Evolutionary conservation across 2,329 filamentous ascomycete genomes (phyloP), one percentile per base, ranked within the genome.

Genomic region (Xylariaceae sp.): DNA sequence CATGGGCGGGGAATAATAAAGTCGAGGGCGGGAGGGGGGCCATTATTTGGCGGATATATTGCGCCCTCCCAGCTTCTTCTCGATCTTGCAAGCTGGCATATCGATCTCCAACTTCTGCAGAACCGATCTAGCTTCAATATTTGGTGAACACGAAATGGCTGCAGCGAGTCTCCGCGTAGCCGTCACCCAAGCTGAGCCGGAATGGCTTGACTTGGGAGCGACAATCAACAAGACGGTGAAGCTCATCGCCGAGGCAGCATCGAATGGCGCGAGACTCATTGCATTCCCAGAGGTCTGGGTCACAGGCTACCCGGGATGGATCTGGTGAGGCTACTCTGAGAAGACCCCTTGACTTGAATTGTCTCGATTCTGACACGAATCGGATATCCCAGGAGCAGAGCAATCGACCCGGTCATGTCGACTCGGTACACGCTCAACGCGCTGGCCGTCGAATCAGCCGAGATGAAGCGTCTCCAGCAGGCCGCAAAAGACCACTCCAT

Each of bases 171-270:
- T 72, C 55, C 66, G 67, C 58, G 74, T 79, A 17, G 78, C 76
- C n/a, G 77, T 78, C n/a, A 74, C 76, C 0, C 81, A 85, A 64
- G 75, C 78, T 7, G 82, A 84, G 66, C 80, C 81, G 0, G 74
- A 72, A 8, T 85, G 80, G 79, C 72, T 83, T 3, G 78, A 84
- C 62, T 72, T 84, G 2, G 64, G 0, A 72, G 74, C 0, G 75
- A 42, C 37, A 42, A 42, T 83, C 2, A 65, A 74, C 1, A 83
- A 83, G 68, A 80, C 80, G 3, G 75, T 76, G 62, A 61, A 64
- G 0, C 70, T 84, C 58, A 82, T 85, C 56, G 64, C 68, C 23
- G 77, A 83, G 62, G 82, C 81, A 0, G 77, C 77, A 5, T 55
- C 64, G 1, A 74, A 76, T 13, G 77, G 76, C 1, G 79, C 78